Conservation (phyloP, 2,329 filamentous ascomycete species). For the Graphilbum sp. region DNA sequence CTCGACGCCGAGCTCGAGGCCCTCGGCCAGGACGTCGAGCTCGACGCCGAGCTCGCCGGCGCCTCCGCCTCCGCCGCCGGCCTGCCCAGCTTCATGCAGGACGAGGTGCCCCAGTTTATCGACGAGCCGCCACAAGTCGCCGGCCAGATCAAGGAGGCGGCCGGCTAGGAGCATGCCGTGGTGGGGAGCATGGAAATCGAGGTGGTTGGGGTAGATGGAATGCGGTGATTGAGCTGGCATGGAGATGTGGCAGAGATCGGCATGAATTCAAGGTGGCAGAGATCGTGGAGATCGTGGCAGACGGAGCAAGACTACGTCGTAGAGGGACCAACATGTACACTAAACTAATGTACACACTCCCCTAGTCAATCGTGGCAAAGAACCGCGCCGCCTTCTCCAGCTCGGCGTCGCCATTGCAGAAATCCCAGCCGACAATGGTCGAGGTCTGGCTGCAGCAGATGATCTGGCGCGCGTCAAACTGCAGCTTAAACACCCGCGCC, state of each 20-base stretch:
- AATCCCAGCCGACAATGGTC: conserved; percentile 94
- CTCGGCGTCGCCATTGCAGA: conserved; percentile 72
- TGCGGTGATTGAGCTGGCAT: too few species aligned
- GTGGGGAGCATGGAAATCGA: neutral
- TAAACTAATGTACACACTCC: neutral
- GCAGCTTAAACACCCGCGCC: conserved; percentile 77
- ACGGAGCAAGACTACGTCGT: too few species aligned
- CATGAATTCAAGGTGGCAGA: too few species aligned
- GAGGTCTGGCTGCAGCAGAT: conserved; percentile 88
- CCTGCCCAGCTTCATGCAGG: conserved; percentile 75
- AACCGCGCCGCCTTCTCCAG: conserved; percentile 64
- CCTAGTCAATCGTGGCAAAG: conserved; percentile 47
- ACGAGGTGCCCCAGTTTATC: conserved; percentile 82
- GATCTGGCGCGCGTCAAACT: conserved; percentile 86
- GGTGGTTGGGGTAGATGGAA: too few species aligned
- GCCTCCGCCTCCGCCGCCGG: conserved; percentile 21
- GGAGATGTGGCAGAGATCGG: too few species aligned
- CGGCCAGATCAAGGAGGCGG: conserved; percentile 10
- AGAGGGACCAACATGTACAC: too few species aligned
- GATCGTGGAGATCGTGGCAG: too few species aligned
- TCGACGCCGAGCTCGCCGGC: conserved; percentile 49
- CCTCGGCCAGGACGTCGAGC: conserved; percentile 81
- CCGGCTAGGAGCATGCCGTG: neutral
- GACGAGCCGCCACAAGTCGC: conserved; percentile 56
- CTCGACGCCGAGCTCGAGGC: conserved; percentile 93